Percentiles rank a stretch among this genome's conserved stretches.
Conservation (phyloP, 202 grass and related monocot genomes). For the Sporobolus alterniflorus region DNA sequence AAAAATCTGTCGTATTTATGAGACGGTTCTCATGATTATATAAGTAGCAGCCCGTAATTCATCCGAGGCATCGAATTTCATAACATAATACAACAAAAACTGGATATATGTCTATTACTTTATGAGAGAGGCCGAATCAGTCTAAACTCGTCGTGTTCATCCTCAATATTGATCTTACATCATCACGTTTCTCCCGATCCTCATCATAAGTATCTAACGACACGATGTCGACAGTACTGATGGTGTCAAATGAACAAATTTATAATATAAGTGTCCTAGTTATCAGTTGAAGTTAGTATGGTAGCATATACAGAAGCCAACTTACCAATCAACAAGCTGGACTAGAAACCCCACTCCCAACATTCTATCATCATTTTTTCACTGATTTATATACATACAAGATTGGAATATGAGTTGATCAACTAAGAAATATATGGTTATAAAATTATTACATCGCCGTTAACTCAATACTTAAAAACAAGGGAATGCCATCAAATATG, state of each 20-base stretch:
- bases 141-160: too few species aligned
- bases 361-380: background rate
- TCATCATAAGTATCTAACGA: too few species aligned
- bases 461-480: background rate
- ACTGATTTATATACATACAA: background rate
- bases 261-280: background rate
- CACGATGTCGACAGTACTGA: too few species aligned
- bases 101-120: too few species aligned
- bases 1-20: too few species aligned
- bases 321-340: background rate
- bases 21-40: too few species aligned
- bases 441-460: background rate
- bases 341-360: background rate
- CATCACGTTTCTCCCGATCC: too few species aligned
- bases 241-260: background rate
- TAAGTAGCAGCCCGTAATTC: too few species aligned
- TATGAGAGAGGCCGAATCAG: too few species aligned
- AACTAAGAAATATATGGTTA: background rate
- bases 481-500: background rate
- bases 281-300: background rate
- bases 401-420: background rate
- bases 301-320: background rate
- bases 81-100: too few species aligned
- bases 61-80: too few species aligned
- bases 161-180: too few species aligned